Evolutionary conservation across 2,329 filamentous ascomycete species (phyloP).

Genomic region (Dactylellina parvicollis): DNA sequence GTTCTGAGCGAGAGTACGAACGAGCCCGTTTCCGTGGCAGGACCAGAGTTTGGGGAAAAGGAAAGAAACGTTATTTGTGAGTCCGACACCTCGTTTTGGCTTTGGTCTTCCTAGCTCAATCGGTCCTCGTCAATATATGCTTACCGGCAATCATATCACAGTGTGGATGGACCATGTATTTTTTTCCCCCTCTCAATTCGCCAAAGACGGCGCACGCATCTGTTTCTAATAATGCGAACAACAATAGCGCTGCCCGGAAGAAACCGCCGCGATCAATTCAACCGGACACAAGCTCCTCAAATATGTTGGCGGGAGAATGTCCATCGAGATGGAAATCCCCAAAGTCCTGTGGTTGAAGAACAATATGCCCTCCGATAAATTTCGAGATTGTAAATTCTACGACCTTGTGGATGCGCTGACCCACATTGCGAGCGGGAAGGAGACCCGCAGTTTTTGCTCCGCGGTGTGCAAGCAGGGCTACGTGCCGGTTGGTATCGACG

Average conservation of each 20-base stretch:
- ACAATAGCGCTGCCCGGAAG: slow-evolving; percentile 80
- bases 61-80: slow-evolving; percentile 85
- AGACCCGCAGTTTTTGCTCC: slow-evolving; percentile 93
- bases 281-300: slow-evolving; percentile 91
- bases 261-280: slow-evolving; percentile 91
- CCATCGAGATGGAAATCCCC: slow-evolving; percentile 99
- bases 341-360: slow-evolving; percentile 99
- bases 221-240: too few relatives aligned
- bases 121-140: too few relatives aligned
- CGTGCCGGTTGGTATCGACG: slow-evolving; percentile 95
- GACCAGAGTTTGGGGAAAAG: slow-evolving; percentile 83
- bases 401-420: slow-evolving; percentile 92
- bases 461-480: slow-evolving; percentile 97
- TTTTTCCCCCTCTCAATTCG: too few relatives aligned
- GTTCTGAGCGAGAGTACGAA: slow-evolving; percentile 90
- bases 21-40: slow-evolving; percentile 89
- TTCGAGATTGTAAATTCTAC: slow-evolving; percentile 95
- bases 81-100: slow-evolving; percentile 3
- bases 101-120: too few relatives aligned
- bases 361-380: slow-evolving; percentile 91
- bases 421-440: slow-evolving; percentile 89
- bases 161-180: slow-evolving; percentile 83
- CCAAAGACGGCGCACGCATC: too few relatives aligned
- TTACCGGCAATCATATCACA: slow-evolving; percentile 18
- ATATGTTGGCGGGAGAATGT: slow-evolving; percentile 98